Evolutionary conservation across 371 early-diverging fungal species (phyloP).

Genomic region (Mortierella sp.): DNA sequence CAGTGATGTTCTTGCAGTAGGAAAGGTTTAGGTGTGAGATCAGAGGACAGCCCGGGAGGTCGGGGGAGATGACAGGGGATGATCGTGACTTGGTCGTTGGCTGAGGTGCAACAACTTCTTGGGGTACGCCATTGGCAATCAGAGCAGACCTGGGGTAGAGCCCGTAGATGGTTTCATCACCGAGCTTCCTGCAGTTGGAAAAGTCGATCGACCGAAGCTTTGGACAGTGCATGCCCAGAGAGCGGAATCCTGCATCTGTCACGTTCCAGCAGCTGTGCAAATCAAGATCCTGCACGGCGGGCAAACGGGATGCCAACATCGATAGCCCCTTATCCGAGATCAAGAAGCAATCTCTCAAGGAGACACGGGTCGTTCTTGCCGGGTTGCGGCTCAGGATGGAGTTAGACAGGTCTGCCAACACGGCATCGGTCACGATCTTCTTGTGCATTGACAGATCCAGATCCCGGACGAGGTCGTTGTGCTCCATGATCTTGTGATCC

Average conservation of each 20-base stretch:
- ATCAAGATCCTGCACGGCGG: slow-evolving; percentile 66
- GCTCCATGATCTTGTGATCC: slow-evolving; percentile 53
- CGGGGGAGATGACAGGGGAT: background rate
- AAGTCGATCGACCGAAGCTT: slow-evolving; percentile 69
- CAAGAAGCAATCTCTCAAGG: slow-evolving; percentile 57
- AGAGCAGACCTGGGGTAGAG: slow-evolving; percentile 57
- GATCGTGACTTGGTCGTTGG: background rate
- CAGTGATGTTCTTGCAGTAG: slow-evolving; percentile 85
- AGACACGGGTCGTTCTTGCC: slow-evolving; percentile 28
- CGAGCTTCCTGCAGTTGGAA: slow-evolving; percentile 86
- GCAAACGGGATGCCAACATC: slow-evolving; percentile 50
- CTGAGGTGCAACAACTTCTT: slow-evolving; percentile 7
- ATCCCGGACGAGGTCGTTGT: slow-evolving; percentile 46
- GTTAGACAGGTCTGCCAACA: slow-evolving; percentile 27
- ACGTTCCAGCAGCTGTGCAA: slow-evolving; percentile 85
- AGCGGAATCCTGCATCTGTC: slow-evolving; percentile 74
- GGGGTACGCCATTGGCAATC: background rate
- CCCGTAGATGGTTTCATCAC: slow-evolving; percentile 72
- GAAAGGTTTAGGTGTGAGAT: slow-evolving; percentile 65
- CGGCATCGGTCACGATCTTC: slow-evolving; percentile 61
- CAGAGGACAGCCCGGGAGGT: slow-evolving; percentile 41
- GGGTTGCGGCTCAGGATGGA: slow-evolving; percentile 31
- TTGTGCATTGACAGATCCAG: slow-evolving; percentile 63
- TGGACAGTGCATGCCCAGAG: slow-evolving; percentile 60
- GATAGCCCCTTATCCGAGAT: slow-evolving; percentile 66